phyloP scores from a whole-genome alignment of 257 asterid genomes.

The Nicotiana knightiana region DNA sequence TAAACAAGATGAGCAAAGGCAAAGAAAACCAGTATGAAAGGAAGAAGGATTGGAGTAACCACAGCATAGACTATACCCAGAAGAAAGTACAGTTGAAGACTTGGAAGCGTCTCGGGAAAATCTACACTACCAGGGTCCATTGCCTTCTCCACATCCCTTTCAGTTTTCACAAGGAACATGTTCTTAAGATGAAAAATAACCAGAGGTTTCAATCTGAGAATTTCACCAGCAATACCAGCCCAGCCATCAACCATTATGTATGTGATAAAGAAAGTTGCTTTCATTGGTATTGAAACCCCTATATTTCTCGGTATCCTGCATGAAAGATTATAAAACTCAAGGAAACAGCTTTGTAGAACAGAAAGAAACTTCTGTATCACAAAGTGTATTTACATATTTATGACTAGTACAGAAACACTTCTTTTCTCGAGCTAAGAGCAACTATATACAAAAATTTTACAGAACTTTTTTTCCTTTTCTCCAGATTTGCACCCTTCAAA shows the following conservation, averaged over 20 bases:
- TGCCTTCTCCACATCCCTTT: constrained; percentile 80
- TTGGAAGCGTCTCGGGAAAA: constrained; percentile 72
- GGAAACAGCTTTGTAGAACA: background rate
- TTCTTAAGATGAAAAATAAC: constrained; percentile 83
- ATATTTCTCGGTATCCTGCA: constrained; percentile 90
- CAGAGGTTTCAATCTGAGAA: constrained; percentile 65
- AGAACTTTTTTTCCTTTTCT: background rate
- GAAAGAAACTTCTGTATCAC: background rate
- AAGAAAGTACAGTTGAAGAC: constrained; percentile 83
- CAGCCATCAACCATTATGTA: constrained; percentile 96
- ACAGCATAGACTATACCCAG: constrained; percentile 86
- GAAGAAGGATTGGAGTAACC: constrained; percentile 93
- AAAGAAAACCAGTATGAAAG: constrained; percentile 82
- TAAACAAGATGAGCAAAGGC: constrained; percentile 87
- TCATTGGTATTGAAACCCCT: constrained; percentile 98
- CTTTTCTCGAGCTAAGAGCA: background rate
- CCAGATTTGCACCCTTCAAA: background rate
- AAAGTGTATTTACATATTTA: background rate
- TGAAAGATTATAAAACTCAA: constrained; percentile 10
- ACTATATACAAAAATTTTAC: no score
- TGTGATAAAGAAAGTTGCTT: constrained; percentile 93
- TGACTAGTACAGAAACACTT: background rate
- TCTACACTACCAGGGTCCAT: constrained; percentile 84
- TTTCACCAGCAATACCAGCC: constrained; percentile 92
- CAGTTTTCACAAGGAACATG: constrained; percentile 83